These are phyloP conservation scores for Alternaria sp. DNA, from an alignment of 2,329 filamentous ascomycete genomes.

Conservation along the genomic window DNA sequence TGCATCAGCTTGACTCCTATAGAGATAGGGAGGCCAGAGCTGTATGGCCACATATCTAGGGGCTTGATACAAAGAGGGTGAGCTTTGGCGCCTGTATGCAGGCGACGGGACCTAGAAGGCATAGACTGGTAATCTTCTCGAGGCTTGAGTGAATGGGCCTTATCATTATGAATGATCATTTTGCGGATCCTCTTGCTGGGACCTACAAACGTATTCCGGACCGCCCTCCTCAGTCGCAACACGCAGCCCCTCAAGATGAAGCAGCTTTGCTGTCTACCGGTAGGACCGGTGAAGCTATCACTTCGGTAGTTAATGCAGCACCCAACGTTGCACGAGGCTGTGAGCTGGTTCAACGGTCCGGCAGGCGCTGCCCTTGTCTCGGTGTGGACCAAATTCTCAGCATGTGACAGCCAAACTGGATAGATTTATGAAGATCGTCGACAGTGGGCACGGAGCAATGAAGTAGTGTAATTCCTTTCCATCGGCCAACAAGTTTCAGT, in stretches of 20 bases:
- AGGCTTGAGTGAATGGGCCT: conserved; percentile 37
- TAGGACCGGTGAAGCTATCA: conserved; percentile 32
- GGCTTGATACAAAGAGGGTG: conserved; percentile 23
- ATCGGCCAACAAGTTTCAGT: conserved; percentile 24
- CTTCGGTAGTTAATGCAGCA: conserved; percentile 17
- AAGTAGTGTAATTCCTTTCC: conserved; percentile 19
- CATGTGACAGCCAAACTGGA: conserved; percentile 20
- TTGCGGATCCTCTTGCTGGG: conserved; percentile 30
- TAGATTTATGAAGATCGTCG: conserved; percentile 24
- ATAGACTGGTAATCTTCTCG: conserved; percentile 26
- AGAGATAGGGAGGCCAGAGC: conserved; percentile 11
- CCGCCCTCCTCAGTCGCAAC: conserved; percentile 20
- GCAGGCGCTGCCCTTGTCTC: conserved; percentile 20
- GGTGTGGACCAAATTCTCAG: conserved; percentile 15
- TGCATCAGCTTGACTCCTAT: conserved; percentile 11
- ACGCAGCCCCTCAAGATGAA: conserved; percentile 27
- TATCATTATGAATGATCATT: conserved; percentile 38
- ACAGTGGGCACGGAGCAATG: conserved; percentile 22
- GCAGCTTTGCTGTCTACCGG: conserved; percentile 30
- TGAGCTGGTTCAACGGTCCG: conserved; percentile 38
- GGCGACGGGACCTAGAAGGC: conserved; percentile 25
- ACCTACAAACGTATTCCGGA: conserved; percentile 20
- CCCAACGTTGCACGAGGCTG: conserved; percentile 16
- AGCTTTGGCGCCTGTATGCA: conserved; percentile 32
- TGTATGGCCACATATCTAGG: conserved; percentile 17